Conservation (phyloP, 495 filamentous ascomycete genomes). For the Neurospora hispaniola region DNA sequence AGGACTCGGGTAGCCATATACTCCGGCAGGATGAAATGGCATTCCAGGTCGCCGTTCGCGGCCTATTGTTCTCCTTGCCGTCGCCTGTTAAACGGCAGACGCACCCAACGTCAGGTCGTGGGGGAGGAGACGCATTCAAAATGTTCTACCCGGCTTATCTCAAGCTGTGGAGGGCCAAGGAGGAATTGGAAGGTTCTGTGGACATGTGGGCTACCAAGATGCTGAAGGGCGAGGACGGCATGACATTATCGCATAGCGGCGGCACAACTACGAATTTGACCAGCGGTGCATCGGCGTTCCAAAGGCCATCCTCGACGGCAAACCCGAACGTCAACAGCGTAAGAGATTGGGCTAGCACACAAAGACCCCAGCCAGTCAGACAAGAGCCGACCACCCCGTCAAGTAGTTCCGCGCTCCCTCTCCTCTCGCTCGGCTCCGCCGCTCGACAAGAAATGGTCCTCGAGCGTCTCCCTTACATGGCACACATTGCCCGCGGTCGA, state of each 20-base stretch:
- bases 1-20: conserved; percentile 52
- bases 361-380: neutral
- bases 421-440: conserved; percentile 45
- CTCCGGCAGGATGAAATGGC: conserved; percentile 85
- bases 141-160: conserved; percentile 82
- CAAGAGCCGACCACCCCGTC: conserved; percentile 6
- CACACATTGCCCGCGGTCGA: conserved; percentile 44
- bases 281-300: conserved; percentile 33
- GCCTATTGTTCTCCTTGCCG: conserved; percentile 73
- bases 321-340: conserved; percentile 5
- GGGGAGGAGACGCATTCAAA: conserved; percentile 52
- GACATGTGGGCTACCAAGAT: conserved; percentile 54
- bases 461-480: conserved; percentile 77
- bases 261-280: conserved; percentile 15
- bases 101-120: conserved; percentile 28
- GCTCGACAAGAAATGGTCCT: conserved; percentile 66
- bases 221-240: conserved; percentile 36
- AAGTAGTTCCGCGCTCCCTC: conserved; percentile 15
- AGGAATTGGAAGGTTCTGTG: conserved; percentile 64
- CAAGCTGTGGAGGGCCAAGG: conserved; percentile 63
- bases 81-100: conserved; percentile 64
- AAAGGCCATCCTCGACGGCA: conserved; percentile 18
- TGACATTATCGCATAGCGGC: neutral
- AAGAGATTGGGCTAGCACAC: conserved; percentile 27
- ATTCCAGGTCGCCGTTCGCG: conserved; percentile 79